Evolutionary conservation across 345 rosid genomes (phyloP), one percentile per base, ranked within the genome.

Genomic region (Camelina hispida): DNA sequence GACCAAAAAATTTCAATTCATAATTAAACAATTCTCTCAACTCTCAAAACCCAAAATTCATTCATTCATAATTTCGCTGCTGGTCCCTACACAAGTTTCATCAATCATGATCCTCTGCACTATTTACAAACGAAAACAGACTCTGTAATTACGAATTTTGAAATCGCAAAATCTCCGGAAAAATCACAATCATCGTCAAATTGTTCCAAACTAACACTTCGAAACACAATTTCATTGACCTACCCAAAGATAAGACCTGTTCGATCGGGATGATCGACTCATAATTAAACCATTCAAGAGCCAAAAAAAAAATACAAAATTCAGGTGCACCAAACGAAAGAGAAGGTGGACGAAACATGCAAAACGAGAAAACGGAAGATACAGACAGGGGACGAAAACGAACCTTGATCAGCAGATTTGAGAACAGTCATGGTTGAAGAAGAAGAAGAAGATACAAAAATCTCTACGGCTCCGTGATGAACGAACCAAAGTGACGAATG

Each of bases 331-430:
- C 66, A 73, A 66, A 57, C 15, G 61, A 53, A 2, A 16, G 48
- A 44, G 6, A 25, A 25, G 58, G 8, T 34, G 48, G 46, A 76
- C 37, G 50, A 62, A 23, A 43, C 71, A 55, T 46, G 59, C 32
- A 25, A 64, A 17, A 11, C 6, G 14, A 7, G 68, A 63, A 66
- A 25, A n/a, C 14, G 46, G 37, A 52, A 60, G 13, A 34, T 4
- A 4, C 0, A 22, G 23, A n/a, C n/a, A 22, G 32, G 14, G 6
- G 5, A 61, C 25, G 76, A 68, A 70, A 16, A 51, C 63, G 60
- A 66, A 80, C 83, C 83, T 75, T 64, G 80, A 70, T 71, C 25
- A 17, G 46, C 28, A 63, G 81, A 73, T 28, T 74, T 66, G 4
- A 52, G 73, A 32, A 53, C 53, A 3, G 84, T 69, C 86, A 83